phyloP scores from a whole-genome alignment of 169 alveolate species.

The Eimeria zaria region DNA sequence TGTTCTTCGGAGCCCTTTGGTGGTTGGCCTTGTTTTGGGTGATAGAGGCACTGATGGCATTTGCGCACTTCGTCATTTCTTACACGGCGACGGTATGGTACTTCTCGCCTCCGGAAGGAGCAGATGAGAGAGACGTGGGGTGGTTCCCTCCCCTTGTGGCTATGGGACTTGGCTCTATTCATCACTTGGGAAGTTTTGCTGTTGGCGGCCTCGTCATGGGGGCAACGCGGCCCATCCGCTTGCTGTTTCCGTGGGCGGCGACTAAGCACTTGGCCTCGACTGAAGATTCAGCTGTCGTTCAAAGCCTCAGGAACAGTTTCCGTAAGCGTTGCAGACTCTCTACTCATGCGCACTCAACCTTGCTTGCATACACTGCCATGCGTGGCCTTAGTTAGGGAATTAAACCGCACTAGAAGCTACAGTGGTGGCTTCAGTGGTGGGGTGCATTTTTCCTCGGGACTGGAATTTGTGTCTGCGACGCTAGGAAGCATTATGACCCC shows the following conservation, averaged over 20 bases:
- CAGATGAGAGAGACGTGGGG: slow-evolving; percentile 83
- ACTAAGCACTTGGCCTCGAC: slow-evolving; percentile 49
- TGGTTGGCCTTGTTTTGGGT: slow-evolving; percentile 73
- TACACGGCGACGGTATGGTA: slow-evolving; percentile 84
- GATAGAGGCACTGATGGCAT: slow-evolving; percentile 67
- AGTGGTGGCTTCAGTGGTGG: no score
- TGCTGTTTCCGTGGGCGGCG: slow-evolving; percentile 79
- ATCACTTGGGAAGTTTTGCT: slow-evolving; percentile 83
- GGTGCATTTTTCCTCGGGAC: background rate
- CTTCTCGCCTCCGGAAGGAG: slow-evolving; percentile 83
- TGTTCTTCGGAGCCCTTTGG: slow-evolving; percentile 79
- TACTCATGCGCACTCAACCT: background rate
- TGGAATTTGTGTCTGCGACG: background rate
- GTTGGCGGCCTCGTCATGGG: slow-evolving; percentile 81
- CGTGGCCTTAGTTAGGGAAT: background rate
- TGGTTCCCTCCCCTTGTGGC: slow-evolving; percentile 83
- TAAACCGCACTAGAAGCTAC: background rate
- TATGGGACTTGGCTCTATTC: slow-evolving; percentile 56
- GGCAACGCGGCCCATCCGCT: slow-evolving; percentile 71
- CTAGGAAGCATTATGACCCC: slow-evolving; percentile 80
- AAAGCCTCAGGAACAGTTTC: slow-evolving; percentile 43
- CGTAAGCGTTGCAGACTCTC: slow-evolving; percentile 27
- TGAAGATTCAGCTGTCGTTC: slow-evolving; percentile 69
- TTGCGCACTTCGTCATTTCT: slow-evolving; percentile 71
- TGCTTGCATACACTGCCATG: background rate